Evolutionary conservation across 148 eudicot species (phyloP).

Genomic region (Rhododendron henanense): DNA sequence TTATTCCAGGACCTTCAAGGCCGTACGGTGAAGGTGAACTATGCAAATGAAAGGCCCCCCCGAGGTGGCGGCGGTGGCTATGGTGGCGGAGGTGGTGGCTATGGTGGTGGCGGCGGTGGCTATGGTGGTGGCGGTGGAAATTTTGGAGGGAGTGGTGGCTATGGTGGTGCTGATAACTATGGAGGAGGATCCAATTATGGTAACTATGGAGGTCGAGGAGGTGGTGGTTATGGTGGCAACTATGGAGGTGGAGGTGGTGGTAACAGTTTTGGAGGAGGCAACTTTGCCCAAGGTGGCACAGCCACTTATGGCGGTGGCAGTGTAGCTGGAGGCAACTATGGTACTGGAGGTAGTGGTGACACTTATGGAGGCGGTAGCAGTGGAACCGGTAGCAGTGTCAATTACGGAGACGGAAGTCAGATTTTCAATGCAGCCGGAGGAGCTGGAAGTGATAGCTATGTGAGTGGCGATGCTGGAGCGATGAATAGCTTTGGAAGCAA

Average conservation of each 20-base stretch:
- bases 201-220: constrained; percentile 8
- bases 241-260: constrained; percentile 20
- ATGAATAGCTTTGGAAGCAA: constrained; percentile 26
- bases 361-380: constrained; percentile 5
- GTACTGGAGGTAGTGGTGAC: constrained; percentile 7
- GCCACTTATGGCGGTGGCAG: constrained; percentile 20
- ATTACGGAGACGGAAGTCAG: constrained; percentile 10
- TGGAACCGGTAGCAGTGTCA: constrained; percentile 10
- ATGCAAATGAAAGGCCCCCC: constrained; percentile 75
- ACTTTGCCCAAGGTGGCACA: constrained; percentile 1
- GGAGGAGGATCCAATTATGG: constrained; percentile 10
- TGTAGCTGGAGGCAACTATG: constrained; percentile 15
- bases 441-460: constrained; percentile 23
- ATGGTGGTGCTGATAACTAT: constrained; percentile 10
- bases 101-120: constrained; percentile 1
- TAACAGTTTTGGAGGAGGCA: constrained; percentile 13
- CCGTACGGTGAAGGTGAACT: constrained; percentile 63
- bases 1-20: constrained; percentile 69
- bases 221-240: constrained; percentile 1
- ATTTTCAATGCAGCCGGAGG: constrained; percentile 25
- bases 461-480: constrained; percentile 23
- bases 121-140: constrained; percentile 12
- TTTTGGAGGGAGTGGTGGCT: constrained; percentile 21
- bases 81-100: constrained; percentile 22
- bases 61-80: constrained; percentile 31